Evolutionary conservation across 257 asterid genomes (phyloP).

Genomic region (Verbena officinalis): DNA sequence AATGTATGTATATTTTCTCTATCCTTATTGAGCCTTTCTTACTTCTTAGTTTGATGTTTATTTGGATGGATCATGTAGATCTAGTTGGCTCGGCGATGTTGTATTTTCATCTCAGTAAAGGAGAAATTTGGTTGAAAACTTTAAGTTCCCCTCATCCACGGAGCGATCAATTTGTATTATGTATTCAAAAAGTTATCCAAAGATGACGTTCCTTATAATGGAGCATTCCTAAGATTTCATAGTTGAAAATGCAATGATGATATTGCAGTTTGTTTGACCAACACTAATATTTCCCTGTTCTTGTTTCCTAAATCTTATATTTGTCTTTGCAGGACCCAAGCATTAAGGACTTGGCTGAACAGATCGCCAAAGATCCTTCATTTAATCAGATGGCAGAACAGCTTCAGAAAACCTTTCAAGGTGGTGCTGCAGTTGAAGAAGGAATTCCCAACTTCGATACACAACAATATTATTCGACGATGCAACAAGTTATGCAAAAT

Average conservation of each 20-base stretch:
- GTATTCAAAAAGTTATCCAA: background rate
- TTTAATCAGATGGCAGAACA: slow-evolving; percentile 98
- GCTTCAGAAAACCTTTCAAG: slow-evolving; percentile 93
- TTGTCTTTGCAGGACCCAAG: slow-evolving; percentile 73
- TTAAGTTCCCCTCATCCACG: background rate
- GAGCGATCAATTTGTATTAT: slow-evolving; percentile 5
- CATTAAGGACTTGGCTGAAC: slow-evolving; percentile 94
- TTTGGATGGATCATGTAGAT: slow-evolving; percentile 5
- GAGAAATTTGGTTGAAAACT: background rate
- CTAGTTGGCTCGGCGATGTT: background rate
- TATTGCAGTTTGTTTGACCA: background rate
- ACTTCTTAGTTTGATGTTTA: background rate
- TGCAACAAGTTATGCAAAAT: slow-evolving; percentile 99
- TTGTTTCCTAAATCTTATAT: background rate
- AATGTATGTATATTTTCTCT: slow-evolving; percentile 46
- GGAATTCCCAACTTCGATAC: slow-evolving; percentile 84
- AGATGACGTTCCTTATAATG: background rate
- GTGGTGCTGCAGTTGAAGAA: slow-evolving; percentile 70
- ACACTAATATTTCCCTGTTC: background rate
- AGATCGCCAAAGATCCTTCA: slow-evolving; percentile 90
- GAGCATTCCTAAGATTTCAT: background rate
- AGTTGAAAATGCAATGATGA: background rate
- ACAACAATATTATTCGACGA: slow-evolving; percentile 78
- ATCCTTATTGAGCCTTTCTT: background rate
- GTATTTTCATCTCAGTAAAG: background rate